Evolutionary conservation across 805 yeast species (phyloP), one percentile per base, ranked within the genome.

Genomic region (Metschnikowia santaceciliae): DNA sequence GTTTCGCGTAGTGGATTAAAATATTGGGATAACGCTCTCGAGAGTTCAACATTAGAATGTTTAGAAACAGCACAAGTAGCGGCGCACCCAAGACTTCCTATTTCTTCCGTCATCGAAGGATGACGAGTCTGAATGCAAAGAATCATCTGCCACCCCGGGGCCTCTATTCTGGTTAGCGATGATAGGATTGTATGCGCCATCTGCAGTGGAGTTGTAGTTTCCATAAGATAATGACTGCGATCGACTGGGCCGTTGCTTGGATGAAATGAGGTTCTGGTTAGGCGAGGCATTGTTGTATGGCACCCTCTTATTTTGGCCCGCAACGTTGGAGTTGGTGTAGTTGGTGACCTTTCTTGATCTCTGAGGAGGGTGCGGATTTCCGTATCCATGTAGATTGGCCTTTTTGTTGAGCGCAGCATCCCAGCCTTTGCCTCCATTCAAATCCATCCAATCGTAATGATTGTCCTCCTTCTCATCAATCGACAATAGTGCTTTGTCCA

Each of bases 371-470:
- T 84, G 87, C 55, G 97, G 96, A 68, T 90, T 94, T 34, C 97
- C 97, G 68, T 91, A 91, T 40, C 98, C 98, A 69, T 91, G 97
- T 56, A 91, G 73, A 64, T 91, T 91, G 49, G 97, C 96, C 69
- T 91, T 91, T 67, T 90, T 90, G 70, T 90, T 90, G 55, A 86
- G 82, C 17, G 87, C 75, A 32, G 88, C 80, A 71, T 94, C 98
- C 96, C 97, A 92, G 48, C 98, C 98, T 67, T 85, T 84, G 53
- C 98, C 98, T 50, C 88, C 89, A 67, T 94, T 94, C 60, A 94
- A 77, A 62, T 86, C 88, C 96, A 90, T 89, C 99, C 99, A 94
- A 74, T 94, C 99, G 70, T 90, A 94, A 63, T 88, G 91, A 42
- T 88, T 96, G 70, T 94, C 97, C 47, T 83, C 86, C 35, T 68